Conservation (phyloP, 2,329 filamentous ascomycete genomes). For the Herpotrichia juniperi region DNA sequence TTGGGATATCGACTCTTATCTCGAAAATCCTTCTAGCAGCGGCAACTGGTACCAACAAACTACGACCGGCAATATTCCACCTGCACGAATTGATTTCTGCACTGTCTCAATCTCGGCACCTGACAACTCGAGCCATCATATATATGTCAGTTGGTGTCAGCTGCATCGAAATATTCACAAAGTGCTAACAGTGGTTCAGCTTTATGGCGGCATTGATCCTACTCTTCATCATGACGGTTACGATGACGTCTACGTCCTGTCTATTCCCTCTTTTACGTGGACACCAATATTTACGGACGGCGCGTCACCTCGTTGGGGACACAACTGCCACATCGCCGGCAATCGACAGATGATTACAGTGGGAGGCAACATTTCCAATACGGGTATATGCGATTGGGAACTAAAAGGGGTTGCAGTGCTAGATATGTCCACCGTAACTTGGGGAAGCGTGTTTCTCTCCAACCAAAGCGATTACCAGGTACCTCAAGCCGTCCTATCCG, state of each 20-base stretch:
- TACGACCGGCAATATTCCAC: constrained; percentile 50
- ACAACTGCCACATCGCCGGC: constrained; percentile 50
- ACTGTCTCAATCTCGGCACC: constrained; percentile 47
- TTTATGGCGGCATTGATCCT: constrained; percentile 56
- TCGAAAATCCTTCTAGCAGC: constrained; percentile 32
- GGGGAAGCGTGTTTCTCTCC: constrained; percentile 17
- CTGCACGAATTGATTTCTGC: constrained; percentile 53
- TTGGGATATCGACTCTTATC: constrained; percentile 48
- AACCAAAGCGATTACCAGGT: constrained; percentile 12
- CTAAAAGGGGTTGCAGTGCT: constrained; percentile 20
- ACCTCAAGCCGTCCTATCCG: constrained; percentile 8
- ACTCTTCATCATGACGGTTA: constrained; percentile 29
- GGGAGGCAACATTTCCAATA: constrained; percentile 41
- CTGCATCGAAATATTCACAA: background rate
- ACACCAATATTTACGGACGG: constrained; percentile 45
- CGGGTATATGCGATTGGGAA: constrained; percentile 24
- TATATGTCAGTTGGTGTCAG: constrained; percentile 29
- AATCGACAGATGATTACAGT: constrained; percentile 51
- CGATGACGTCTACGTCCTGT: constrained; percentile 55
- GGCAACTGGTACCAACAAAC: constrained; percentile 52
- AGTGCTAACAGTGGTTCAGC: background rate
- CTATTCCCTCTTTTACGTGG: constrained; percentile 55
- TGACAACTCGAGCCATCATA: constrained; percentile 56
- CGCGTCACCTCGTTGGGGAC: constrained; percentile 45
- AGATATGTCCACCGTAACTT: constrained; percentile 17